Percentiles rank a stretch among this genome's conserved stretches.
These are phyloP conservation scores for Botryobasidium botryosum DNA, from an alignment of 768 basidiomycete genomes.

Conservation along the genomic window DNA sequence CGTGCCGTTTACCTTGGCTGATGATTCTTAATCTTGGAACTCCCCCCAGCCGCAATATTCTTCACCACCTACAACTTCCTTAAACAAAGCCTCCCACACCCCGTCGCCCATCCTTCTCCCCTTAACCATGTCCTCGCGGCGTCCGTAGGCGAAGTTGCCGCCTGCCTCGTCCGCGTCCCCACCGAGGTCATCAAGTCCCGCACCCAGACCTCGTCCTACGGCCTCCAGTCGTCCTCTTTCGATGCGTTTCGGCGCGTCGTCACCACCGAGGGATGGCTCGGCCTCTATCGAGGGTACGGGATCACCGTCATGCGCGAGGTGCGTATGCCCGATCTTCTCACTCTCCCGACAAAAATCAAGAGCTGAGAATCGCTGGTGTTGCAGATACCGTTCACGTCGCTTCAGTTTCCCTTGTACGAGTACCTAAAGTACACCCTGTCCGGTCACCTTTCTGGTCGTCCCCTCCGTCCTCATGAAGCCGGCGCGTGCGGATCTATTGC, in stretches of 20 bases:
- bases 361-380: neutral
- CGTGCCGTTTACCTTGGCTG: too few relatives aligned
- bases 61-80: slow-evolving; percentile 87
- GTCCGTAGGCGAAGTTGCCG: slow-evolving; percentile 35
- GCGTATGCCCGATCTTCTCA: slow-evolving; percentile 11
- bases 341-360: neutral
- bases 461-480: slow-evolving; percentile 28
- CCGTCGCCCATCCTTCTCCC: slow-evolving; percentile 38
- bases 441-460: slow-evolving; percentile 30
- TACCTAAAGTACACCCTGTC: slow-evolving; percentile 57
- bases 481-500: slow-evolving; percentile 83
- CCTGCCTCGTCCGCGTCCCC: slow-evolving; percentile 31
- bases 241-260: slow-evolving; percentile 20
- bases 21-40: too few relatives aligned
- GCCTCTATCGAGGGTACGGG: slow-evolving; percentile 32
- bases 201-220: slow-evolving; percentile 27
- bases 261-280: slow-evolving; percentile 23
- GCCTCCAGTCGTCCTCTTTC: slow-evolving; percentile 16
- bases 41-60: slow-evolving; percentile 72
- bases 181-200: slow-evolving; percentile 34
- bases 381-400: slow-evolving; percentile 89
- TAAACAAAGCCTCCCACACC: slow-evolving; percentile 54
- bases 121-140: slow-evolving; percentile 42
- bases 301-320: slow-evolving; percentile 32
- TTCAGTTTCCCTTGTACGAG: slow-evolving; percentile 95